phyloP scores from a whole-genome alignment of 371 early-diverging fungal species.

The Neoconidiobolus thromboides region DNA sequence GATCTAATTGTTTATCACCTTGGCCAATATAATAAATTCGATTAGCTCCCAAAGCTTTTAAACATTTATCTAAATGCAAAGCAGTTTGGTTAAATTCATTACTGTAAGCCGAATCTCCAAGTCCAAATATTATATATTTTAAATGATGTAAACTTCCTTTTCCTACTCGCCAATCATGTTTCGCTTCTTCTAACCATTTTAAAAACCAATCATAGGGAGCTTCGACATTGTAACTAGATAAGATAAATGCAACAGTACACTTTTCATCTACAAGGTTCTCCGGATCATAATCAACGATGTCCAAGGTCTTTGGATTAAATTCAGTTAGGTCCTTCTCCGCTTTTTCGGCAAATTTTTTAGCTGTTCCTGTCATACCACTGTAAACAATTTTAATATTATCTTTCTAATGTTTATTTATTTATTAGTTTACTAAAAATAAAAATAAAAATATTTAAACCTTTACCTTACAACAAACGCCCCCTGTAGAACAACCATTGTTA shows the following conservation, averaged over 20 bases:
- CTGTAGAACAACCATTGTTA: too few species aligned
- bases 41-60: slow-evolving; percentile 43
- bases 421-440: too few species aligned
- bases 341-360: slow-evolving; percentile 20
- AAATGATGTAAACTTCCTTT: slow-evolving; percentile 30
- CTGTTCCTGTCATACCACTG: slow-evolving; percentile 25
- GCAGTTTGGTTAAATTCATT: slow-evolving; percentile 40
- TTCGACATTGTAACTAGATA: slow-evolving; percentile 55
- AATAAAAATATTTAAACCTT: too few species aligned
- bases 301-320: slow-evolving; percentile 15
- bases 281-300: slow-evolving; percentile 49
- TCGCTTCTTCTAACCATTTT: slow-evolving; percentile 44
- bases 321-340: slow-evolving; percentile 14
- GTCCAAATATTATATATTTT: slow-evolving; percentile 50
- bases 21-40: slow-evolving; percentile 41
- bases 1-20: slow-evolving; percentile 44
- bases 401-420: too few species aligned
- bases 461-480: too few species aligned
- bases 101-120: slow-evolving; percentile 52
- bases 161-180: slow-evolving; percentile 47
- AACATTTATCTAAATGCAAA: slow-evolving; percentile 37
- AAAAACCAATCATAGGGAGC: slow-evolving; percentile 50
- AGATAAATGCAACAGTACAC: slow-evolving; percentile 34
- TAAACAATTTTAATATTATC: slow-evolving; percentile 21
- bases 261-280: slow-evolving; percentile 40